Evolutionary conservation across 2,329 filamentous ascomycete genomes (phyloP).

Genomic region (Exophiala spinifera): DNA sequence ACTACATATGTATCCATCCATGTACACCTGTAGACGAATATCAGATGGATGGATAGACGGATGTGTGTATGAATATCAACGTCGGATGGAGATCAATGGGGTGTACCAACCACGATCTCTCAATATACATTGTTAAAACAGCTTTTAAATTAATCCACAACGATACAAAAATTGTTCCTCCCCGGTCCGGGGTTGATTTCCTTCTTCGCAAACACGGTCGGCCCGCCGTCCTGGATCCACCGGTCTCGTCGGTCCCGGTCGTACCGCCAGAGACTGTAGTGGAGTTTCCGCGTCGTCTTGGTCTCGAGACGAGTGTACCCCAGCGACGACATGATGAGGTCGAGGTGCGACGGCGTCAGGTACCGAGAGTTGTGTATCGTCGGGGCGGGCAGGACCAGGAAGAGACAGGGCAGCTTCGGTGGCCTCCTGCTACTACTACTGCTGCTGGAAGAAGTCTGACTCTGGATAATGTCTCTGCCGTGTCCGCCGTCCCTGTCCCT

Average conservation of each 20-base stretch:
- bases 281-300: constrained; percentile 78
- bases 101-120: too few relatives aligned
- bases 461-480: too few relatives aligned
- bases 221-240: constrained; percentile 19
- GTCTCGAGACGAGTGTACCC: constrained; percentile 65
- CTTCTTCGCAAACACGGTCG: constrained; percentile 61
- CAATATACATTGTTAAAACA: too few relatives aligned
- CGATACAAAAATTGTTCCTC: constrained; percentile 89
- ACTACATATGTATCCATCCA: too few relatives aligned
- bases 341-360: constrained; percentile 67
- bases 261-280: constrained; percentile 82
- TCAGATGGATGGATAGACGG: too few relatives aligned
- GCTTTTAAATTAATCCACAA: constrained; percentile 58
- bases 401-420: constrained; percentile 66
- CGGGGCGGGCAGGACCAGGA: constrained; percentile 83
- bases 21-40: too few relatives aligned
- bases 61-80: too few relatives aligned
- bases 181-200: constrained; percentile 71
- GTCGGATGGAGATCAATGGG: too few relatives aligned
- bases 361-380: constrained; percentile 91
- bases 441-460: too few relatives aligned
- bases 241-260: constrained; percentile 22
- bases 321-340: constrained; percentile 70
- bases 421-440: too few relatives aligned
- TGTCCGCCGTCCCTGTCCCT: too few relatives aligned